Conservation (phyloP, 345 rosid genomes). For the Mallotus nudiflorus region DNA sequence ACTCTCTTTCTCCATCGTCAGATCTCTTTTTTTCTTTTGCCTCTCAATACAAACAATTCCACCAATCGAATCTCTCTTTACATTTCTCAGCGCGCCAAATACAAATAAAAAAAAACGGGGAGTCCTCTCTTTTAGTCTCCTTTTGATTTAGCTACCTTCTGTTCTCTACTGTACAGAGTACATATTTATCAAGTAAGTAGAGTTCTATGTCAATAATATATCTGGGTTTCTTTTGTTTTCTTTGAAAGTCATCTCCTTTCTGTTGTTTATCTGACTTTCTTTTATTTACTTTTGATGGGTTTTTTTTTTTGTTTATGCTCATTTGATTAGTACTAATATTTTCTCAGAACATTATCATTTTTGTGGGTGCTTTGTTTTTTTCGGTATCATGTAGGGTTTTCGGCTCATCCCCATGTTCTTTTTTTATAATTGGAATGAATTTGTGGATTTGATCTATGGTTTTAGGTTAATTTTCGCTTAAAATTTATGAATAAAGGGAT, state of each 20-base stretch:
- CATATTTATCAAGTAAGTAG: too few relatives aligned
- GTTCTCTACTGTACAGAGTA: too few relatives aligned
- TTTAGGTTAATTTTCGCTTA: not conserved
- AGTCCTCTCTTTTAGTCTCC: not conserved
- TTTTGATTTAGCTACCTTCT: too few relatives aligned
- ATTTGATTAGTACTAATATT: not conserved
- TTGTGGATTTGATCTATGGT: not conserved
- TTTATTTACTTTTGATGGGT: too few relatives aligned
- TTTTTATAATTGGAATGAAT: not conserved
- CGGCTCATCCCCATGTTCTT: not conserved
- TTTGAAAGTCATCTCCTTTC: not conserved
- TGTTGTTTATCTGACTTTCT: not conserved
- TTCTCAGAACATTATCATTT: not conserved
- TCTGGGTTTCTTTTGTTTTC: too few relatives aligned
- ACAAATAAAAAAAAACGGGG: too few relatives aligned
- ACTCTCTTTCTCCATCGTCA: constrained; percentile 47
- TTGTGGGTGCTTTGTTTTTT: not conserved
- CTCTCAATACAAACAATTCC: constrained; percentile 17
- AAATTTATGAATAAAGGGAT: too few relatives aligned
- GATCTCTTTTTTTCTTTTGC: constrained; percentile 25
- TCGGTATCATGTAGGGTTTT: not conserved
- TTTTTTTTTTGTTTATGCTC: not conserved
- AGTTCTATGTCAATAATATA: too few relatives aligned
- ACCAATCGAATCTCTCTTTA: constrained; percentile 22
- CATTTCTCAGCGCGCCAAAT: constrained; percentile 43